phyloP scores from a whole-genome alignment of 2,329 filamentous ascomycete species.

The Monosporascus sp. region DNA sequence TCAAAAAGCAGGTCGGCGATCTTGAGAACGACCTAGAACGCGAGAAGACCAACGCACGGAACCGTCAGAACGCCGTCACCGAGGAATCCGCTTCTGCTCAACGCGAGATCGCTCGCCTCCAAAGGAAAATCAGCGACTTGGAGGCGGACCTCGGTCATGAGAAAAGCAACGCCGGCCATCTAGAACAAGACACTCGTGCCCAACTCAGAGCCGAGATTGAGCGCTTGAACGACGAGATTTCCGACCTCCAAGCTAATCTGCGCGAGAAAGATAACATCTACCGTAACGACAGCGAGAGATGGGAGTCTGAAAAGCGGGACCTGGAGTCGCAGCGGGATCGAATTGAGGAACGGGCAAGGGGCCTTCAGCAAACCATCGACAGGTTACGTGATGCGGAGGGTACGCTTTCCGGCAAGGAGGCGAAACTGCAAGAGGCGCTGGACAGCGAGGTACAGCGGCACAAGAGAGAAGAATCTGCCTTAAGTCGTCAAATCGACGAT shows the following conservation, averaged over 20 bases:
- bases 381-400: slow-evolving; percentile 64
- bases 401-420: slow-evolving; percentile 61
- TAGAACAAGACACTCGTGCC: slow-evolving; percentile 53
- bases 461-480: slow-evolving; percentile 61
- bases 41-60: slow-evolving; percentile 65
- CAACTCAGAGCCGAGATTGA: slow-evolving; percentile 52
- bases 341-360: slow-evolving; percentile 61
- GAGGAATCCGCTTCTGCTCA: slow-evolving; percentile 62
- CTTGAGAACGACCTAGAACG: slow-evolving; percentile 19
- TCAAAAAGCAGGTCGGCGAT: slow-evolving; percentile 15
- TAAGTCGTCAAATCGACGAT: slow-evolving; percentile 69
- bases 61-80: slow-evolving; percentile 60
- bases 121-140: slow-evolving; percentile 41
- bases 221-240: slow-evolving; percentile 48
- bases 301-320: slow-evolving; percentile 61
- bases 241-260: slow-evolving; percentile 57
- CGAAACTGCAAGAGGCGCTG: slow-evolving; percentile 60
- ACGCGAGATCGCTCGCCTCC: slow-evolving; percentile 50
- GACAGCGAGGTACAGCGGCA: slow-evolving; percentile 69
- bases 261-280: slow-evolving; percentile 66
- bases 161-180: slow-evolving; percentile 51
- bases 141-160: slow-evolving; percentile 47
- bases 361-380: slow-evolving; percentile 66
- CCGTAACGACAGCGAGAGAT: slow-evolving; percentile 66
- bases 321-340: slow-evolving; percentile 61